Evolutionary conservation across 306 rosid species (phyloP).

Genomic region (Quercus parvula): DNA sequence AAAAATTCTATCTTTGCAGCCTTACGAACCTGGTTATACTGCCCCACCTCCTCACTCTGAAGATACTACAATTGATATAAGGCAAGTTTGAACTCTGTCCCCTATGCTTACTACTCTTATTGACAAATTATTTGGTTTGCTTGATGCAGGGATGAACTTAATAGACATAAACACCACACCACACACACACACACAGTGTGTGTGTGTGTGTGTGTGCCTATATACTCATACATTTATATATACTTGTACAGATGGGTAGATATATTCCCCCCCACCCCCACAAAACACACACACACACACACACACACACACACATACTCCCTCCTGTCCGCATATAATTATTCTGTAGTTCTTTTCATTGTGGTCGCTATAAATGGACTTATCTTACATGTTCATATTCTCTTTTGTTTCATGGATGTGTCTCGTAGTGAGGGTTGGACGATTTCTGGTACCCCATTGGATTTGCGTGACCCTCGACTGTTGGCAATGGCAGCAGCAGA

Average conservation of each 20-base stretch:
- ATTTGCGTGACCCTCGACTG: conserved; percentile 51
- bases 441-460: conserved; percentile 43
- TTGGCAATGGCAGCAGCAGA: conserved; percentile 65
- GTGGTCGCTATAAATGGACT: background rate
- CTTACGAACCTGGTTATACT: conserved; percentile 45
- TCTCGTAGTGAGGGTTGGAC: conserved; percentile 49
- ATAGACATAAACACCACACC: background rate
- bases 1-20: conserved; percentile 24
- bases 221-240: too few relatives aligned
- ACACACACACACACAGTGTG: background rate
- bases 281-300: background rate
- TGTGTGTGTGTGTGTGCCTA: background rate
- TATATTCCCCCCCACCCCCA: too few relatives aligned
- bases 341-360: background rate
- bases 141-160: background rate
- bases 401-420: conserved; percentile 10
- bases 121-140: background rate
- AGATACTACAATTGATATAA: conserved; percentile 43
- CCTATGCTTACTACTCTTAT: background rate
- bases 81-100: conserved; percentile 32
- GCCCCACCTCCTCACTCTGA: conserved; percentile 45
- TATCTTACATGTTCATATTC: background rate
- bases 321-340: background rate
- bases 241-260: too few relatives aligned
- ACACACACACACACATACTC: background rate